Conservation (phyloP, 352 stramenopile species). For the Phytophthora multivora region DNA sequence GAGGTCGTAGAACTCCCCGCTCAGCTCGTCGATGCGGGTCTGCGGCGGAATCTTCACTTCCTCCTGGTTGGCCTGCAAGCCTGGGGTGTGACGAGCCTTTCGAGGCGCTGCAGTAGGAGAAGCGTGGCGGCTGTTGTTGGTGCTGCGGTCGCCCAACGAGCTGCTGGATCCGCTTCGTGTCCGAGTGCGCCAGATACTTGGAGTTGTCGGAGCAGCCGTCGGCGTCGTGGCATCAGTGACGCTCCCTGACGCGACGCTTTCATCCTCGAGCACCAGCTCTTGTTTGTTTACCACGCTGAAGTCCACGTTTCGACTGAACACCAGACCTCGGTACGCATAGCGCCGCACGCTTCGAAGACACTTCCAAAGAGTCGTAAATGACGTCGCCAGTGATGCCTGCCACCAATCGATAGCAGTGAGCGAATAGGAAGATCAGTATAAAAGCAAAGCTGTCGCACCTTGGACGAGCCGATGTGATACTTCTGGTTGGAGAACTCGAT, state of each 20-base stretch:
- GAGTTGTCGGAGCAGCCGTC: slow-evolving; percentile 33
- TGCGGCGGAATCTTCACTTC: slow-evolving; percentile 67
- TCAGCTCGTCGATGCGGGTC: slow-evolving; percentile 64
- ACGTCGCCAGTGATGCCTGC: slow-evolving; percentile 56
- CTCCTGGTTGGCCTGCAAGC: slow-evolving; percentile 66
- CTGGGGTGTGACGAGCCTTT: slow-evolving; percentile 38
- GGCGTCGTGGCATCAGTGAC: slow-evolving; percentile 26
- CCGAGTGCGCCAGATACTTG: slow-evolving; percentile 52
- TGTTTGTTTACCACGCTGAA: slow-evolving; percentile 78
- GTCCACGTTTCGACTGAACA: slow-evolving; percentile 72
- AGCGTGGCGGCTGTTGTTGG: slow-evolving; percentile 38
- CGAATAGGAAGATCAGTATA: neutral
- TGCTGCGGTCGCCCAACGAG: slow-evolving; percentile 41
- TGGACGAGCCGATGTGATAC: slow-evolving; percentile 82
- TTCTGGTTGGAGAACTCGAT: slow-evolving; percentile 73
- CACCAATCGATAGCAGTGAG: neutral
- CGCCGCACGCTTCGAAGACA: slow-evolving; percentile 80
- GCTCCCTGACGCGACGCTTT: slow-evolving; percentile 14
- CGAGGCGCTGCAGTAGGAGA: slow-evolving; percentile 35
- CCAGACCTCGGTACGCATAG: slow-evolving; percentile 74
- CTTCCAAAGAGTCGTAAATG: slow-evolving; percentile 71
- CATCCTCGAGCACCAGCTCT: slow-evolving; percentile 51
- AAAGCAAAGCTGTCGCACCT: slow-evolving; percentile 39
- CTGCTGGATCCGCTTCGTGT: slow-evolving; percentile 53
- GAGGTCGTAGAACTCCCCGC: slow-evolving; percentile 63